Evolutionary conservation across 2,329 filamentous ascomycete species (phyloP).

Genomic region (Xylariaceae sp.): DNA sequence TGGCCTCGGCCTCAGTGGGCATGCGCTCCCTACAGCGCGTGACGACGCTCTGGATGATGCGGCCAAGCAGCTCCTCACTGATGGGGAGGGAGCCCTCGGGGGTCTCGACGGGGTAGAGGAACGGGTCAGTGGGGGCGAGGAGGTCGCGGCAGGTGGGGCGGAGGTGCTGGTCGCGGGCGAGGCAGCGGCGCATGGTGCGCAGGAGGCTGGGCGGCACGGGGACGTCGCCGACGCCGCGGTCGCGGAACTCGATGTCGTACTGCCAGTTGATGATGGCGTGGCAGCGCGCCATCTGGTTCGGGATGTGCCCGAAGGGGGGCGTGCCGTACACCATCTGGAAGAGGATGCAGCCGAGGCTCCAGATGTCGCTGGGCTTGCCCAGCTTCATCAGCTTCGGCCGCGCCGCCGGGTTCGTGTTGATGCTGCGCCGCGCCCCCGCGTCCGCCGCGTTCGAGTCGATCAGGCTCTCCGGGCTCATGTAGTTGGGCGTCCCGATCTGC

Average conservation of each 20-base stretch:
- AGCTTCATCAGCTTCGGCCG: slow-evolving; percentile 84
- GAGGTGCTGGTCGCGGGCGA: slow-evolving; percentile 63
- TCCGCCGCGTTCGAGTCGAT: slow-evolving; percentile 73
- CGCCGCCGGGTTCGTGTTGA: slow-evolving; percentile 42
- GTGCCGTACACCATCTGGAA: slow-evolving; percentile 98
- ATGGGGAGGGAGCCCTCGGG: slow-evolving; percentile 59
- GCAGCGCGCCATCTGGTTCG: slow-evolving; percentile 83
- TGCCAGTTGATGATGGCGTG: slow-evolving; percentile 83
- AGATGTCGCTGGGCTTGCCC: slow-evolving; percentile 93
- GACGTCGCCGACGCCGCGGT: slow-evolving; percentile 67
- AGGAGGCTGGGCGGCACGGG: slow-evolving; percentile 62
- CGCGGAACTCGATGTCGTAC: slow-evolving; percentile 72
- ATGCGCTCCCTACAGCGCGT: slow-evolving; percentile 59
- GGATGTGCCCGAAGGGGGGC: slow-evolving; percentile 92
- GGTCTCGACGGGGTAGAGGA: slow-evolving; percentile 64
- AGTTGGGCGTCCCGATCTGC: slow-evolving; percentile 95
- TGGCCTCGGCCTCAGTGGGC: slow-evolving; percentile 60
- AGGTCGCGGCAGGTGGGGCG: slow-evolving; percentile 67
- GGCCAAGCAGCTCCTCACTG: slow-evolving; percentile 62
- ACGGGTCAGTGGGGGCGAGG: slow-evolving; percentile 60
- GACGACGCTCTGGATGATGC: slow-evolving; percentile 66
- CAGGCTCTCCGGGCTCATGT: slow-evolving; percentile 96
- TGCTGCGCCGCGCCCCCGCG: slow-evolving; percentile 41
- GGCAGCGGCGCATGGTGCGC: slow-evolving; percentile 63
- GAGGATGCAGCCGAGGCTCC: slow-evolving; percentile 93